phyloP scores from a whole-genome alignment of 345 rosid species.

The Eucalyptus camaldulensis region DNA sequence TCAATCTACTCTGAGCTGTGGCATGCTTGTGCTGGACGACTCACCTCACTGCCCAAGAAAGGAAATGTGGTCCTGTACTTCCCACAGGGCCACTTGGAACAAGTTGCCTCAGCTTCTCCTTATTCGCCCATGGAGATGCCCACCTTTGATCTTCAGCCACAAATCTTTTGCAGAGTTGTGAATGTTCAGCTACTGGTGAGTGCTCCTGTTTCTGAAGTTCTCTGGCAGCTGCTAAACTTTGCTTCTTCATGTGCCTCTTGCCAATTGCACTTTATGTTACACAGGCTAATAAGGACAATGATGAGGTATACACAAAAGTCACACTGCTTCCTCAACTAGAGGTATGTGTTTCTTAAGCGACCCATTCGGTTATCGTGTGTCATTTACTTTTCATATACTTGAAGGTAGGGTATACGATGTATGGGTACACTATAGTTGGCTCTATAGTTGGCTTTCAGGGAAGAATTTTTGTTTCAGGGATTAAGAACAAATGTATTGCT shows the following conservation, averaged over 20 bases:
- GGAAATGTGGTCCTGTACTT: conserved; percentile 73
- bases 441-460: background rate
- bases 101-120: conserved; percentile 30
- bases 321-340: conserved; percentile 63
- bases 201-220: background rate
- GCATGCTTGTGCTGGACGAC: conserved; percentile 96
- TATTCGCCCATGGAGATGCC: conserved; percentile 33
- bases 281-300: conserved; percentile 86
- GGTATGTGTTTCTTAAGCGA: conserved; percentile 15
- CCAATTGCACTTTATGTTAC: background rate
- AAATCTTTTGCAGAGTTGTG: conserved; percentile 64
- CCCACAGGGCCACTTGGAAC: conserved; percentile 90
- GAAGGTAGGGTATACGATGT: background rate
- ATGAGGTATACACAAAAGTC: conserved; percentile 78
- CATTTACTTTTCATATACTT: background rate
- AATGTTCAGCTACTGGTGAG: conserved; percentile 64
- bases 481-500: background rate
- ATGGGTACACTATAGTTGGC: background rate
- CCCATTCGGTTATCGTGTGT: background rate
- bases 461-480: background rate
- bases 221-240: background rate
- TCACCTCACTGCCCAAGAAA: conserved; percentile 62
- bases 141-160: conserved; percentile 50
- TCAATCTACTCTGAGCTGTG: conserved; percentile 75
- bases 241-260: background rate